Evolutionary conservation across 164 flowering plant genomes (phyloP), one percentile per base, ranked within the genome.

Genomic region (Warburgia ugandensis): DNA sequence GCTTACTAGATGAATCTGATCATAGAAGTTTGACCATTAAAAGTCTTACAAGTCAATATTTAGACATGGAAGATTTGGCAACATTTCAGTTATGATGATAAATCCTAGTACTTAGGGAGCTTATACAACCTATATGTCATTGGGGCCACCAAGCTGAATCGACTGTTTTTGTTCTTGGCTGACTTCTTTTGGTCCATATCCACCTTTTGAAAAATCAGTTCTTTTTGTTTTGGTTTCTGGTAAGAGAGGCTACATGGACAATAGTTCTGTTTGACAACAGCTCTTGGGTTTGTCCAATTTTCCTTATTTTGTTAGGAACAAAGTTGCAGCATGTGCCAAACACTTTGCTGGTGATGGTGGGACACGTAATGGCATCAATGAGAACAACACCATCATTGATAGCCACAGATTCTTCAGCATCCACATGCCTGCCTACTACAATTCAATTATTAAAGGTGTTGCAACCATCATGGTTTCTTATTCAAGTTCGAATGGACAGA

Each of bases 281-380:
- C 35, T 16, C 26, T 31, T 32, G 3, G 33, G 11, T 44, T n/a
- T 20, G 4, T 22, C 23, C 1, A 0, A 23, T 12, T 5, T 3
- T n/a, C 16, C 36, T 28, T 45, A n/a, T n/a, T n/a, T n/a, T n/a
- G n/a, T n/a, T 31, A 68, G 72, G 55, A 37, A 47, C 23, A 64
- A 65, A n/a, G 75, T 70, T 16, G 73, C 56, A 3, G 70, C 77
- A 22, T 64, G 70, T 49, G 77, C 78, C 4, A 73, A 73, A 59
- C 78, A 73, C 38, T 74, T 39, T 60, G 68, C 71, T 23, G 78
- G 75, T 36, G 78, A 74, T 54, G 78, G 75, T 23, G 78, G 78
- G 12, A 74, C 78, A 1, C 17, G 13, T 25, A 54, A 35, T 10
- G 78, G 78, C 20, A 62, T 71, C 29, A 54, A 70, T 55, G 78